These are phyloP conservation scores for Whalleya microplaca DNA, from an alignment of 2,329 filamentous ascomycete genomes.

Conservation along the genomic window DNA sequence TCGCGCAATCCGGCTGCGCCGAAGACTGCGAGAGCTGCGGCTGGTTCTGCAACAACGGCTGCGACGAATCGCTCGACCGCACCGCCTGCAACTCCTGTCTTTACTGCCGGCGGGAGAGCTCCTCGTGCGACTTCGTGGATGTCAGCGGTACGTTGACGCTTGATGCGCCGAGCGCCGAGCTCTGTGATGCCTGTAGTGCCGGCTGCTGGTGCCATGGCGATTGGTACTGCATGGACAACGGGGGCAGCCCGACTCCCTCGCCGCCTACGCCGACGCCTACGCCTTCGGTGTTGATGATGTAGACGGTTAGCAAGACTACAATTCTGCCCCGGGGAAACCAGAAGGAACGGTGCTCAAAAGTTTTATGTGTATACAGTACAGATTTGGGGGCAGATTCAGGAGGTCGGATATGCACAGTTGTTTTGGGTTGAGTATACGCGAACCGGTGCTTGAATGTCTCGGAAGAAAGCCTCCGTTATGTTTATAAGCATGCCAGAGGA, in stretches of 20 bases:
- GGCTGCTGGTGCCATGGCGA: conserved; percentile 26
- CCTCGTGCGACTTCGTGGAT: conserved; percentile 22
- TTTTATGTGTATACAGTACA: too few relatives aligned
- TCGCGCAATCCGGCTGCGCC: conserved; percentile 17
- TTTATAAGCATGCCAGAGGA: too few relatives aligned
- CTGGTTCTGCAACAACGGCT: conserved; percentile 30
- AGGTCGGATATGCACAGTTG: too few relatives aligned
- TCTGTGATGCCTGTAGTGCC: conserved; percentile 22
- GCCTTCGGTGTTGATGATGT: too few relatives aligned
- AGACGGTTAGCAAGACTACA: too few relatives aligned
- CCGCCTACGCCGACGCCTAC: conserved; percentile 6
- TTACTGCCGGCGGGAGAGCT: conserved; percentile 34
- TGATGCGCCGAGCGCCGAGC: conserved; percentile 11
- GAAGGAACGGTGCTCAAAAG: too few relatives aligned
- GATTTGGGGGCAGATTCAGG: too few relatives aligned
- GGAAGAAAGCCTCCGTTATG: too few relatives aligned
- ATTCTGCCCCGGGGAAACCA: too few relatives aligned
- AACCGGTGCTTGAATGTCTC: too few relatives aligned
- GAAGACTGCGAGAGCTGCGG: conserved; percentile 20
- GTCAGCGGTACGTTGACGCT: conserved; percentile 21
- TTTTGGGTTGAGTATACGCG: too few relatives aligned
- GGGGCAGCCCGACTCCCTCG: conserved; percentile 5
- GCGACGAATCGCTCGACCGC: conserved; percentile 19
- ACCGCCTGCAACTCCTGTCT: conserved; percentile 25
- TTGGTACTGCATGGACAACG: conserved; percentile 18